Conservation (phyloP, 768 basidiomycete genomes). For the Mycena rosella region DNA sequence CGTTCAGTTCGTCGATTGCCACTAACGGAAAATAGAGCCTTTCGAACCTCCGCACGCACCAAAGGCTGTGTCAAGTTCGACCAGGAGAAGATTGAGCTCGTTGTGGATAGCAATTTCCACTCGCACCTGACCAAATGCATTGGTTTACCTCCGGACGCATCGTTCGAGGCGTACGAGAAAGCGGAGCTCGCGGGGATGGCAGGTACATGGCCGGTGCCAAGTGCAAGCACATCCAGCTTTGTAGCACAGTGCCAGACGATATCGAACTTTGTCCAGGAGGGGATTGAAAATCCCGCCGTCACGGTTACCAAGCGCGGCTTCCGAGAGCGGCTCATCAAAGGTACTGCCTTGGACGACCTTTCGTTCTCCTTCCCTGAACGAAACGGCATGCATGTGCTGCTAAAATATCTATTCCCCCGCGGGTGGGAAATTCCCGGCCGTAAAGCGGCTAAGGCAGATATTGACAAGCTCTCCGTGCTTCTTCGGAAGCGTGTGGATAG, state of each 20-base stretch:
- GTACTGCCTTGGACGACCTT: slow-evolving; percentile 8
- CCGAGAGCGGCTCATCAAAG: slow-evolving; percentile 5
- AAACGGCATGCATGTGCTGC: not conserved
- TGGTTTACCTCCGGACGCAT: too few relatives aligned
- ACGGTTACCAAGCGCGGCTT: slow-evolving; percentile 7
- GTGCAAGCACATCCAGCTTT: not conserved
- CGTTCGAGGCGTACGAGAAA: too few relatives aligned
- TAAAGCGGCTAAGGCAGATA: not conserved
- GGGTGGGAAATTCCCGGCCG: not conserved
- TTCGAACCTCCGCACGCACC: too few relatives aligned
- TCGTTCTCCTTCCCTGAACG: not conserved
- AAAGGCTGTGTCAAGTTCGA: too few relatives aligned
- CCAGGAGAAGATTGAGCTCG: too few relatives aligned
- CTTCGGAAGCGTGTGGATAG: not conserved
- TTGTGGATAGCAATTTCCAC: too few relatives aligned
- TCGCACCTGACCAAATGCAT: too few relatives aligned
- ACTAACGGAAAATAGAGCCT: not conserved
- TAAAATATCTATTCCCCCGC: not conserved
- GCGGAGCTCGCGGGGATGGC: too few relatives aligned
- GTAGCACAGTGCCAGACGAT: not conserved
- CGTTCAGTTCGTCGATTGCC: too few relatives aligned
- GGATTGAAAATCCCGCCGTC: slow-evolving; percentile 6
- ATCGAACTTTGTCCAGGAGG: not conserved
- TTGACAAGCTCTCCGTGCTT: not conserved
- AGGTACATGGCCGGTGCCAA: too few relatives aligned